A percentile compares a stretch with the other conserved stretches of the same genome.
These are phyloP conservation scores for Candida morakotiae DNA, from an alignment of 805 yeast species.

Conservation along the genomic window DNA sequence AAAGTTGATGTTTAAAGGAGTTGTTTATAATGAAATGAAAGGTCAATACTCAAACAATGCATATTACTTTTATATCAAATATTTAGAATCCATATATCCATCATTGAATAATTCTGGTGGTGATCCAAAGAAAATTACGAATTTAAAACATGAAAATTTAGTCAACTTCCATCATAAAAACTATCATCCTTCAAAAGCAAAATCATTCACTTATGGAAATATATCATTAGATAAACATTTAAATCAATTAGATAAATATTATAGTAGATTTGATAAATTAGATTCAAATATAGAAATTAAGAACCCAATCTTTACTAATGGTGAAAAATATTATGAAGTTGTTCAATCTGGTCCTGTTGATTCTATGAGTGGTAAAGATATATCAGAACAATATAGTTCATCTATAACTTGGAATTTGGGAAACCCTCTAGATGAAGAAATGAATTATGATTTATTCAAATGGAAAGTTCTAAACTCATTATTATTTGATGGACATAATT, in stretches of 20 bases:
- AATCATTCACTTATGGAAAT: constrained; percentile 84
- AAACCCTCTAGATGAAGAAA: constrained; percentile 50
- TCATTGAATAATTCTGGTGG: constrained; percentile 90
- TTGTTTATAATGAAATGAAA: constrained; percentile 97
- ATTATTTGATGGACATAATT: constrained; percentile 85
- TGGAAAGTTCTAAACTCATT: constrained; percentile 68
- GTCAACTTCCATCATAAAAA: constrained; percentile 67
- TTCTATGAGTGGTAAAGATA: constrained; percentile 44
- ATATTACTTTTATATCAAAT: constrained; percentile 79
- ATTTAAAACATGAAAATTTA: constrained; percentile 69
- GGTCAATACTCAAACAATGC: constrained; percentile 91
- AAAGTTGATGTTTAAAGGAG: constrained; percentile 83
- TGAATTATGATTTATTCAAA: constrained; percentile 62
- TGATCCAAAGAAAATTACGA: constrained; percentile 78
- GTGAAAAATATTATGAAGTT: constrained; percentile 17
- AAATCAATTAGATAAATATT: constrained; percentile 48
- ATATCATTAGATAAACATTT: constrained; percentile 62
- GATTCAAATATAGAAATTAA: constrained; percentile 22
- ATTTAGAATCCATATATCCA: constrained; percentile 80
- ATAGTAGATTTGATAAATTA: constrained; percentile 52
- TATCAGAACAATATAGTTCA: constrained; percentile 71
- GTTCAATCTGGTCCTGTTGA: constrained; percentile 73
- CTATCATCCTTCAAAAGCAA: constrained; percentile 89
- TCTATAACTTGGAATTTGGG: constrained; percentile 91
- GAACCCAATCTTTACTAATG: constrained; percentile 41